Evolutionary conservation across 2,329 filamentous ascomycete genomes (phyloP).

Genomic region (Fonsecaea multimorphosa): DNA sequence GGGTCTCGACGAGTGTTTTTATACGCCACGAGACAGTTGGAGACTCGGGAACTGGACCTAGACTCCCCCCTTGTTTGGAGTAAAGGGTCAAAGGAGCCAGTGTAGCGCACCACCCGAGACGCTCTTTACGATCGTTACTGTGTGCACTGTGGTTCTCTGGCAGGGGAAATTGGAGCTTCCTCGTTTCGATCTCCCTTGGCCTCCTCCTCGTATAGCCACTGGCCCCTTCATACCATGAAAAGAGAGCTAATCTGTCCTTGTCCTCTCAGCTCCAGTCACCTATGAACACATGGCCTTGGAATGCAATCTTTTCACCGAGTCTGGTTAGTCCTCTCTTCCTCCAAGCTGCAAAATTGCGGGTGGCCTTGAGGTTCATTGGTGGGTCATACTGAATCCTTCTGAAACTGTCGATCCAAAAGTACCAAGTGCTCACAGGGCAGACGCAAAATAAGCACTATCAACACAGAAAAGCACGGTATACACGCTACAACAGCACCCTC

Average conservation of each 20-base stretch:
- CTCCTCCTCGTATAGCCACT: neutral
- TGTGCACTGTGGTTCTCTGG: neutral
- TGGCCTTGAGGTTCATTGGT: neutral
- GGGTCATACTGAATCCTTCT: neutral
- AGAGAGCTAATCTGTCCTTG: neutral
- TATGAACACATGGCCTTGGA: neutral
- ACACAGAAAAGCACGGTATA: neutral
- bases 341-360: neutral
- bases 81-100: neutral
- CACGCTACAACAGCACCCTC: neutral
- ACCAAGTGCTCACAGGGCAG: neutral
- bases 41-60: neutral
- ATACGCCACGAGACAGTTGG: neutral
- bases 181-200: too few species aligned
- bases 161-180: neutral
- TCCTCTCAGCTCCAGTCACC: neutral
- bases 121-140: neutral
- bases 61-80: neutral
- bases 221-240: neutral
- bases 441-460: constrained; percentile 1
- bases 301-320: neutral
- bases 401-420: neutral
- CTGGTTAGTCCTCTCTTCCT: neutral
- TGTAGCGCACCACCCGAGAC: neutral
- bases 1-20: neutral